Conservation (phyloP, 2,329 filamentous ascomycete species). For the Pyrenochaeta sp. region DNA sequence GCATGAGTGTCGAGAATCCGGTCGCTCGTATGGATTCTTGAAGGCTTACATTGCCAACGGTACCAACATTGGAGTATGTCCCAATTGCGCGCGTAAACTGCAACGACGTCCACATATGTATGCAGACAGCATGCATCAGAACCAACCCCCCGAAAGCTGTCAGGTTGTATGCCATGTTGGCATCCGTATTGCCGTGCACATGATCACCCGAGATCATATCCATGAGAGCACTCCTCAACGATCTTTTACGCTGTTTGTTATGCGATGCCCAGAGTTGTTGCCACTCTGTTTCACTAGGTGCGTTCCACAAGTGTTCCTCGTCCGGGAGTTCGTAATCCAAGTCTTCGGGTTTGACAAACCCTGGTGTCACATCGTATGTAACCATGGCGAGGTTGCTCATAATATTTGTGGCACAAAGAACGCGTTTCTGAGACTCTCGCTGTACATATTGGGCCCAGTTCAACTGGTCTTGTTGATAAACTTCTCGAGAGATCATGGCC, state of each 20-base stretch:
- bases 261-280: slow-evolving; percentile 12
- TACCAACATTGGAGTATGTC: slow-evolving; percentile 17
- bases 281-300: slow-evolving; percentile 36
- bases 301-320: slow-evolving; percentile 43
- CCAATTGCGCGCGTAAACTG: slow-evolving; percentile 18
- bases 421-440: slow-evolving; percentile 39
- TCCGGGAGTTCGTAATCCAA: slow-evolving; percentile 44
- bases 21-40: slow-evolving; percentile 26
- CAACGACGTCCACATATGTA: slow-evolving; percentile 45
- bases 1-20: slow-evolving; percentile 33
- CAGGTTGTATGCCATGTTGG: slow-evolving; percentile 13
- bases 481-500: slow-evolving; percentile 18
- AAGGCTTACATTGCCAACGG: slow-evolving; percentile 13
- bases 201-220: slow-evolving; percentile 21
- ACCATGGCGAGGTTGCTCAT: slow-evolving; percentile 42
- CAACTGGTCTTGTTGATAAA: slow-evolving; percentile 5
- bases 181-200: slow-evolving; percentile 4
- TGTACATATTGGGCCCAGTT: slow-evolving; percentile 39
- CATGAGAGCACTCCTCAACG: slow-evolving; percentile 31
- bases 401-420: slow-evolving; percentile 43
- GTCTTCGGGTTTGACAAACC: slow-evolving; percentile 43
- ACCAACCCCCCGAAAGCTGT: slow-evolving; percentile 41
- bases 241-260: slow-evolving; percentile 3
- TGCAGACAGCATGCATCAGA: slow-evolving; percentile 46
- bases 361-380: slow-evolving; percentile 41